A percentile compares a stretch with the other conserved stretches of the same genome.
Conservation (phyloP, 768 basidiomycete genomes). For the Lactifluus subvellereus region DNA sequence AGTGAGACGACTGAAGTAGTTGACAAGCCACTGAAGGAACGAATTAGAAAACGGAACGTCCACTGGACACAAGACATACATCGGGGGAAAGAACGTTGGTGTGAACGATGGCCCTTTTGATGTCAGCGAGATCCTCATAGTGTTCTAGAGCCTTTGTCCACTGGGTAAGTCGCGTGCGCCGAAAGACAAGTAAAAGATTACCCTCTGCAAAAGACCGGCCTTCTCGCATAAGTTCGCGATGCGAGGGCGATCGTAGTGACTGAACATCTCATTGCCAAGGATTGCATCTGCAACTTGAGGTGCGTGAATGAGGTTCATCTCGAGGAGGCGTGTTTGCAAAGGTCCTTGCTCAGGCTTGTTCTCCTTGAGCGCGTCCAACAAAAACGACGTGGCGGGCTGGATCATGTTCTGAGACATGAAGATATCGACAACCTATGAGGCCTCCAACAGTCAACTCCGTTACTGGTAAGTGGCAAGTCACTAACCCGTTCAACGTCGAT, state of each 20-base stretch:
- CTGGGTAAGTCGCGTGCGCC: neutral
- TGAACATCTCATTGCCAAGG: slow-evolving; percentile 97
- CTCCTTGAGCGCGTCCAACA: slow-evolving; percentile 95
- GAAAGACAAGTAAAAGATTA: slow-evolving; percentile 34
- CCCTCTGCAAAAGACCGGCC: slow-evolving; percentile 90
- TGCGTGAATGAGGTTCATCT: slow-evolving; percentile 96
- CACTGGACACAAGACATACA: slow-evolving; percentile 39
- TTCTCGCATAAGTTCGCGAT: slow-evolving; percentile 99
- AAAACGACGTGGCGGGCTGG: slow-evolving; percentile 96
- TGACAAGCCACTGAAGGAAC: slow-evolving; percentile 80
- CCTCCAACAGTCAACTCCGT: neutral
- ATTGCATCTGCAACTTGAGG: slow-evolving; percentile 99
- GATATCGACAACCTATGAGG: slow-evolving; percentile 84
- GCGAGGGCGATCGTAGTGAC: slow-evolving; percentile 91
- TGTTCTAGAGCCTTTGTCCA: slow-evolving; percentile 87
- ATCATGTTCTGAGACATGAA: slow-evolving; percentile 99
- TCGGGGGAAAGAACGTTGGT: slow-evolving; percentile 79
- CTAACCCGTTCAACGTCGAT: slow-evolving; percentile 88
- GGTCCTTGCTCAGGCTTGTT: slow-evolving; percentile 96
- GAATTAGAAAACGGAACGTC: neutral
- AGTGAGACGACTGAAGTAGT: slow-evolving; percentile 93
- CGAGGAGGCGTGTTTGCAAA: slow-evolving; percentile 90
- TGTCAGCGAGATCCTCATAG: slow-evolving; percentile 96
- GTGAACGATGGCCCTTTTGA: slow-evolving; percentile 97
- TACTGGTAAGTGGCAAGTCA: slow-evolving; percentile 10